Conservation (phyloP, 805 yeast genomes). For the Metschnikowia lachancei region DNA sequence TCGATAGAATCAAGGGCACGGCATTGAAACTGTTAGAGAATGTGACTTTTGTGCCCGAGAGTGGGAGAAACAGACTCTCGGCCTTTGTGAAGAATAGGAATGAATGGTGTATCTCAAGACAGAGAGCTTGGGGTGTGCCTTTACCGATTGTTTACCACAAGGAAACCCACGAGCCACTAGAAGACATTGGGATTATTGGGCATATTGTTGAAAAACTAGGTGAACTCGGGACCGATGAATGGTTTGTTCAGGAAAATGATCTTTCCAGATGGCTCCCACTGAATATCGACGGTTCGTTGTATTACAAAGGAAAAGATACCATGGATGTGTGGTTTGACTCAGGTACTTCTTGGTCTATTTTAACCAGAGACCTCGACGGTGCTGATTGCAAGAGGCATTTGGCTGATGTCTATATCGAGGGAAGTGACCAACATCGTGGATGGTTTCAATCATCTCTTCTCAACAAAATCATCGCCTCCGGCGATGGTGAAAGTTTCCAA, state of each 20-base stretch:
- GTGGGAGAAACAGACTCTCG: conserved; percentile 66
- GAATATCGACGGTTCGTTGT: conserved; percentile 42
- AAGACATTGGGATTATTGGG: conserved; percentile 52
- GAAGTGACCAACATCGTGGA: conserved; percentile 98
- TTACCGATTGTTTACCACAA: conserved; percentile 73
- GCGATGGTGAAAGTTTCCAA: conserved; percentile 40
- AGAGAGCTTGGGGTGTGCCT: conserved; percentile 97
- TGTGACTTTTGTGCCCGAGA: conserved; percentile 71
- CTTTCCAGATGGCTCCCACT: conserved; percentile 74
- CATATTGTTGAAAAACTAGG: conserved; percentile 57
- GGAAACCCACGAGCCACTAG: conserved; percentile 61
- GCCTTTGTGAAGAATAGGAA: conserved; percentile 74
- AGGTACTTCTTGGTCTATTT: conserved; percentile 84
- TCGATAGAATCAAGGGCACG: conserved; percentile 62
- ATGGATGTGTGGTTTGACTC: conserved; percentile 99
- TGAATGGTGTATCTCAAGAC: conserved; percentile 98
- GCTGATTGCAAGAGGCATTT: conserved; percentile 30
- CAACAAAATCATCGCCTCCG: conserved; percentile 59
- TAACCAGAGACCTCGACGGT: conserved; percentile 36
- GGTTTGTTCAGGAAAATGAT: conserved; percentile 64
- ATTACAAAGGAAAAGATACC: conserved; percentile 75
- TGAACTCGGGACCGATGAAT: conserved; percentile 64
- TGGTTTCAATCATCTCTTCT: conserved; percentile 96
- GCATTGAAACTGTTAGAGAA: conserved; percentile 58
- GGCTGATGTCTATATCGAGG: conserved; percentile 89